phyloP scores from a whole-genome alignment of 78 protist genomes.

The Dictyostelium purpureum region DNA sequence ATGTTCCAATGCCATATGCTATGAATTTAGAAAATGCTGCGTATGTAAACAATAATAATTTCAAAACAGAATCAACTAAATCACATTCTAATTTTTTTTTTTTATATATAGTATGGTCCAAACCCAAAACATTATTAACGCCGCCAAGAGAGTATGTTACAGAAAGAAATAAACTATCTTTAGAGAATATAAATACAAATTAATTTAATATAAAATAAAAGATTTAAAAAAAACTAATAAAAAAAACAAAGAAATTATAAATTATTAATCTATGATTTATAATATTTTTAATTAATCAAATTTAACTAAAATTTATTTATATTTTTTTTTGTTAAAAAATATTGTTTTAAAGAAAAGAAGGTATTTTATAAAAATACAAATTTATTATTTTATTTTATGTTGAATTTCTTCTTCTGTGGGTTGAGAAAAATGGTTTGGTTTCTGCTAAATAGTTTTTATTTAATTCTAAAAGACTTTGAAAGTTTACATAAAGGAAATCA shows the following conservation, averaged over 20 bases:
- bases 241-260: too few relatives aligned
- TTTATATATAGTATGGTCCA: conserved; percentile 66
- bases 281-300: too few relatives aligned
- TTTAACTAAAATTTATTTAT: too few relatives aligned
- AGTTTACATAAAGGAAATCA: conserved; percentile 69
- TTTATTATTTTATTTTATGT: conserved; percentile 1
- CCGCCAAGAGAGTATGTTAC: conserved; percentile 52
- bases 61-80: neutral
- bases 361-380: too few relatives aligned
- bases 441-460: conserved; percentile 57
- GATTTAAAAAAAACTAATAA: too few relatives aligned
- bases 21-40: conserved; percentile 84
- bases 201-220: too few relatives aligned
- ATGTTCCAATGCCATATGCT: conserved; percentile 98
- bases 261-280: too few relatives aligned
- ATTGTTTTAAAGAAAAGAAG: too few relatives aligned
- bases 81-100: neutral
- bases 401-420: conserved; percentile 58
- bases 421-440: conserved; percentile 37
- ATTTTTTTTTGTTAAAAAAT: too few relatives aligned
- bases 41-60: neutral
- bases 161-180: conserved; percentile 38
- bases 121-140: conserved; percentile 58
- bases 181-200: too few relatives aligned
- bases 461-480: conserved; percentile 63